Evolutionary conservation across 2,329 filamentous ascomycete species (phyloP), one percentile per base, ranked within the genome.

Genomic region (Remersonia thermophila): DNA sequence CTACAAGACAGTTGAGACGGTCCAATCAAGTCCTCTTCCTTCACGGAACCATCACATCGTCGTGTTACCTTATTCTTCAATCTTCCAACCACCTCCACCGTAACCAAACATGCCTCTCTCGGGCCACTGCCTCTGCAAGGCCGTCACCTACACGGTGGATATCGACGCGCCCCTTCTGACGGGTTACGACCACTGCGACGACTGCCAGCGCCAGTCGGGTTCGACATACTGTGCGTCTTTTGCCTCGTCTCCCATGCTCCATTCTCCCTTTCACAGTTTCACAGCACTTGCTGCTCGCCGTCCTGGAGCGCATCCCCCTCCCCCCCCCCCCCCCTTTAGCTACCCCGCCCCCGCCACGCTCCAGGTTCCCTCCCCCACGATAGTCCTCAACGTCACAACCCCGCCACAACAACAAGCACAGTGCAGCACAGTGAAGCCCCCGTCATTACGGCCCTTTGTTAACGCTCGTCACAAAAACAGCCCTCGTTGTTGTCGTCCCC

Each of bases 111-210:
- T 80, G 77, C 62, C 67, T 71, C 66, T 80, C 54, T 67, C 68
- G 37, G 77, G 77, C 57, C 76, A 81, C 67, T 81, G 77, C 56
- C 74, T 81, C 46, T 81, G 77, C 69, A 76, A 76, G 55, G 69
- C 72, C 51, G 72, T 80, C 59, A 81, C 77, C 53, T 86, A 84
- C 67, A 67, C 67, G 53, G 62, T 58, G 34, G 65, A 69, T 54
- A 57, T 68, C 40, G 67, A 71, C 17, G 60, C 57, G 33, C 67
- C 68, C 36, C 51, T 70, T 37, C 30, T 70, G 55, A 72, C 71
- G 35, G 77, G 69, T 45, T 80, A 81, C 55, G 79, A 81, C 54
- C 77, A 81, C 64, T 81, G 77, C 51, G 77, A 81, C 52, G 77
- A 80, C 59, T 81, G 77, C 67, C 77, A 81, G 60, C 74, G 77